phyloP scores from a whole-genome alignment of 805 yeast genomes.

The Spencermartinsiella europaea region DNA sequence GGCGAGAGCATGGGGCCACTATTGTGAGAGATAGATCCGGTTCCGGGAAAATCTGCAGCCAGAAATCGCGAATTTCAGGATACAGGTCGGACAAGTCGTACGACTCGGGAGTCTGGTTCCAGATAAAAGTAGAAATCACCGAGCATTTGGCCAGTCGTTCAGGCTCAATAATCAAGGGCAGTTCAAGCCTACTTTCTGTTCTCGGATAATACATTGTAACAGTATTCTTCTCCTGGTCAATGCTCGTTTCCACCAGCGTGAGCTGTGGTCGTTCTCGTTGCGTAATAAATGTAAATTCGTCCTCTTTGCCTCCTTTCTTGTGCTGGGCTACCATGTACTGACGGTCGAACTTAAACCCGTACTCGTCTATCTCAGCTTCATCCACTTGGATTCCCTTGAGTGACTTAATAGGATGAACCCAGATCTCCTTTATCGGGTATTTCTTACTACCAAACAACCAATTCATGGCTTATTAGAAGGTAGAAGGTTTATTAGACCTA shows the following conservation, averaged over 20 bases:
- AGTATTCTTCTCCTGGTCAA: constrained; percentile 13
- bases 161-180: constrained; percentile 17
- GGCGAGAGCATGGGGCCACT: constrained; percentile 22
- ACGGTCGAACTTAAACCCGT: constrained; percentile 32
- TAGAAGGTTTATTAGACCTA: too few relatives aligned
- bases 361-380: constrained; percentile 23
- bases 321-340: constrained; percentile 26
- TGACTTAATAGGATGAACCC: constrained; percentile 33
- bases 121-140: constrained; percentile 17
- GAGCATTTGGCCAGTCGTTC: constrained; percentile 12
- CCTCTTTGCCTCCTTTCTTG: constrained; percentile 5
- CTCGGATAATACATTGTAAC: constrained; percentile 20
- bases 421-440: constrained; percentile 13
- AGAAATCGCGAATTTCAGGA: constrained; percentile 18
- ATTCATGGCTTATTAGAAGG: too few relatives aligned
- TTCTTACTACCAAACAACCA: background rate
- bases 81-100: constrained; percentile 19
- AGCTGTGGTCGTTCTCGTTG: constrained; percentile 28
- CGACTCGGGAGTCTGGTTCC: constrained; percentile 27
- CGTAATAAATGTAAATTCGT: constrained; percentile 22
- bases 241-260: constrained; percentile 21
- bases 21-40: constrained; percentile 16
- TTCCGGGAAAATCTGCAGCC: constrained; percentile 8
- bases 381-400: constrained; percentile 27
- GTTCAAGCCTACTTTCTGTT: constrained; percentile 7